Percentiles rank a stretch among this genome's conserved stretches.
Conservation (phyloP, 257 asterid species). For the Orobanche coerulescens region DNA sequence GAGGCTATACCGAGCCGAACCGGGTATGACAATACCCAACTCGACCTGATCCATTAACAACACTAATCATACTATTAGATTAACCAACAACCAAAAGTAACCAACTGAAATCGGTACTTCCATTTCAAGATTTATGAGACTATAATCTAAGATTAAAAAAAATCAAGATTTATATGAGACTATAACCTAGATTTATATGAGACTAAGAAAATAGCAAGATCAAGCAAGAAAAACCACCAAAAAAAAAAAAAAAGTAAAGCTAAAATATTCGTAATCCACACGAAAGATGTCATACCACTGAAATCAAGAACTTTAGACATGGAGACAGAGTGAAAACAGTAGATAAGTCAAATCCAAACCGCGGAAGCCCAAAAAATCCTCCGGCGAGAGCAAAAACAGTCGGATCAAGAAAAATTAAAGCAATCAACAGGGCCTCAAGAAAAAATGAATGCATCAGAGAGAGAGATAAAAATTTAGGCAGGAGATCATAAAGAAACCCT, state of each 20-base stretch:
- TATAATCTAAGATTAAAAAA: too few relatives aligned
- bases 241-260: conserved; percentile 14
- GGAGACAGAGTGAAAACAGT: conserved; percentile 27
- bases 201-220: conserved; percentile 10
- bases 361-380: conserved; percentile 45
- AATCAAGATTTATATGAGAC: too few relatives aligned
- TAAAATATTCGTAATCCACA: neutral
- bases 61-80: neutral
- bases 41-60: too few relatives aligned
- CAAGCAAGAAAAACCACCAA: neutral
- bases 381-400: conserved; percentile 46
- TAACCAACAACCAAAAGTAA: neutral
- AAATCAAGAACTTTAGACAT: conserved; percentile 76
- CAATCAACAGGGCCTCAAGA: conserved; percentile 30
- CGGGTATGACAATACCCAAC: too few relatives aligned
- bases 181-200: neutral
- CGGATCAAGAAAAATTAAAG: conserved; percentile 35
- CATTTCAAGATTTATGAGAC: neutral
- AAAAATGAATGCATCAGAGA: conserved; percentile 50
- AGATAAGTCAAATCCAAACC: conserved; percentile 29
- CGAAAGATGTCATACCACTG: conserved; percentile 47
- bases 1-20: too few relatives aligned
- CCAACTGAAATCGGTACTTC: neutral
- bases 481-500: conserved; percentile 46
- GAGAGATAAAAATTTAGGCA: conserved; percentile 22